Evolutionary conservation across 768 basidiomycete species (phyloP).

Genomic region (Rhodotorula diobovata): DNA sequence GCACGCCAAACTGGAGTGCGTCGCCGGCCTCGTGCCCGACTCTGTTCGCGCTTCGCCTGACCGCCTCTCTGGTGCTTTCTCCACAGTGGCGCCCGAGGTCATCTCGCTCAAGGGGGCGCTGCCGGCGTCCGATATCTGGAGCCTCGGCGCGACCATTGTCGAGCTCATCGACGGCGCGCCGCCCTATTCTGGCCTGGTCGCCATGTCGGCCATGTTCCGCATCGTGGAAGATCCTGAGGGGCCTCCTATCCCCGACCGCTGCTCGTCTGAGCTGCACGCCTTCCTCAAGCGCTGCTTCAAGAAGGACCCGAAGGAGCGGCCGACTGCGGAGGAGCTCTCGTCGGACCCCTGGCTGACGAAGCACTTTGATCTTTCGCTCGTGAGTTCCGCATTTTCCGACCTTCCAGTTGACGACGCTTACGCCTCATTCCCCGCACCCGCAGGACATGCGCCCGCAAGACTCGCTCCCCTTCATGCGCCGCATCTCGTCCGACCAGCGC

Average conservation of each 20-base stretch:
- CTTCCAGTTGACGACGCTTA: background rate
- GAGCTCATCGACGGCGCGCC: slow-evolving; percentile 88
- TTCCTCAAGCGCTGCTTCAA: slow-evolving; percentile 84
- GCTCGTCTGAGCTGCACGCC: slow-evolving; percentile 68
- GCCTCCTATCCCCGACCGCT: slow-evolving; percentile 77
- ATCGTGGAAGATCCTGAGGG: slow-evolving; percentile 82
- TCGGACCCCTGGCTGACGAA: slow-evolving; percentile 86
- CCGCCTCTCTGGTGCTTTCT: background rate
- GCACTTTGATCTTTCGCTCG: slow-evolving; percentile 67
- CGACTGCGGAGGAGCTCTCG: slow-evolving; percentile 75
- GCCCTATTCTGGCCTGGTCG: slow-evolving; percentile 74
- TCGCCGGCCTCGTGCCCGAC: slow-evolving; percentile 6
- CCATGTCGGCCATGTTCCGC: slow-evolving; percentile 78
- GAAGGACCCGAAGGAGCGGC: slow-evolving; percentile 78
- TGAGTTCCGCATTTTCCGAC: slow-evolving; percentile 45
- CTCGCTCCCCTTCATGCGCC: slow-evolving; percentile 88
- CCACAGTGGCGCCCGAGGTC: slow-evolving; percentile 84
- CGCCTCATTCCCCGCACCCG: background rate
- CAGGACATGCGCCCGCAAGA: slow-evolving; percentile 85
- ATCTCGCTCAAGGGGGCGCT: slow-evolving; percentile 91
- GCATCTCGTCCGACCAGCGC: slow-evolving; percentile 74
- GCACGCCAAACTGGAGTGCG: slow-evolving; percentile 92
- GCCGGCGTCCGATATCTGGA: slow-evolving; percentile 93
- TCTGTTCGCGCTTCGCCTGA: background rate
- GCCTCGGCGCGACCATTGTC: slow-evolving; percentile 86